Conservation (phyloP, 306 rosid species). For the Abrus pulchellus region DNA sequence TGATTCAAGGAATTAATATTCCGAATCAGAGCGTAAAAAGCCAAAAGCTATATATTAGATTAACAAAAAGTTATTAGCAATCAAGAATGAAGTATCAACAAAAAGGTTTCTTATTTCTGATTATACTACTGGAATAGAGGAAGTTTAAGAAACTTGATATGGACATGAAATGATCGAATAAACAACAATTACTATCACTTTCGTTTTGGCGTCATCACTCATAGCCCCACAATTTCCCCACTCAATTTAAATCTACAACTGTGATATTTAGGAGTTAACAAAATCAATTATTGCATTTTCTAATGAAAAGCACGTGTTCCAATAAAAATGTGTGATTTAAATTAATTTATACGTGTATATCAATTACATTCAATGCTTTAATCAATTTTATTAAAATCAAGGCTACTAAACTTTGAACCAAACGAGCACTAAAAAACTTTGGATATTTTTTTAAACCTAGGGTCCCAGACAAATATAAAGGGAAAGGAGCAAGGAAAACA, state of each 20-base stretch:
- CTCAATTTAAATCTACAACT: neutral
- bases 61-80: neutral
- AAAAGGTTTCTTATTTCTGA: neutral
- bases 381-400: no score
- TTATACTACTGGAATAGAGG: slow-evolving; percentile 15
- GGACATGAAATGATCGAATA: slow-evolving; percentile 8
- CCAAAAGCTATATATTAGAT: neutral
- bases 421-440: neutral
- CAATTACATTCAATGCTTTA: no score
- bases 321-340: no score
- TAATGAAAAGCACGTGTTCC: no score
- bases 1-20: neutral
- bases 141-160: neutral
- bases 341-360: no score
- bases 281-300: no score
- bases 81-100: slow-evolving; percentile 25
- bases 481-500: slow-evolving; percentile 12
- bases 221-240: slow-evolving; percentile 31
- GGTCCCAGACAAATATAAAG: neutral
- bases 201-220: neutral
- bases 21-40: neutral
- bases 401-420: no score
- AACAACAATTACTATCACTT: slow-evolving; percentile 22
- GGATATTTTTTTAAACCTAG: slow-evolving; percentile 11
- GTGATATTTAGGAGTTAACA: neutral